Conservation (phyloP, 331 rosid species). For the Quercus lobata region DNA sequence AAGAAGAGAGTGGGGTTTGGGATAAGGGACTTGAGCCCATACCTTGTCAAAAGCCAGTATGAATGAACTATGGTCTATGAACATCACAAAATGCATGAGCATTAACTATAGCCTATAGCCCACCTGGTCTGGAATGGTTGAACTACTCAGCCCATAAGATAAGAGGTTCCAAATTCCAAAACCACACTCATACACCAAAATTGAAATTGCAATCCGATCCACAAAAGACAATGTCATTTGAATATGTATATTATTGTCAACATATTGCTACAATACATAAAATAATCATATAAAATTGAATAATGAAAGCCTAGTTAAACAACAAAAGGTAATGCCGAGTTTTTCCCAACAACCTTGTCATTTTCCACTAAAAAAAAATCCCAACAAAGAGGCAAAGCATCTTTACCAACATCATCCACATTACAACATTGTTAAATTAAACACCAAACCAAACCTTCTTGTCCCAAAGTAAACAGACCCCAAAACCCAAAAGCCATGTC, state of each 20-base stretch:
- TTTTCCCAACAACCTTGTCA: constrained; percentile 10
- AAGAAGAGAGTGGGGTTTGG: no score
- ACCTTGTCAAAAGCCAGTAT: no score
- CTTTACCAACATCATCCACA: background rate
- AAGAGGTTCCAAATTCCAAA: background rate
- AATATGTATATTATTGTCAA: no score
- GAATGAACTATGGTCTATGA: no score
- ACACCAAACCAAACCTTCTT: background rate
- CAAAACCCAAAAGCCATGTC: constrained; percentile 18
- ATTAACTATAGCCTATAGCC: no score
- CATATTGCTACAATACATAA: no score
- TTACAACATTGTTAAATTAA: background rate
- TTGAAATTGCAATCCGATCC: no score
- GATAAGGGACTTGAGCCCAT: background rate
- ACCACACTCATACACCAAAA: no score
- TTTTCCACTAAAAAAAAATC: constrained; percentile 7
- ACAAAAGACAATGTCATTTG: no score
- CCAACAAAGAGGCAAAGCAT: constrained; percentile 11
- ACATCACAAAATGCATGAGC: no score
- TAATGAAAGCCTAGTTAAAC: background rate
- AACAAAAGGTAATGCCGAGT: background rate
- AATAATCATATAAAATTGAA: background rate
- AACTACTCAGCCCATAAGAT: background rate
- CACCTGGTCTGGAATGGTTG: no score
- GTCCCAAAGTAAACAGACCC: background rate